phyloP scores from a whole-genome alignment of 495 filamentous ascomycete species.

The Penicilliopsis zonata region DNA sequence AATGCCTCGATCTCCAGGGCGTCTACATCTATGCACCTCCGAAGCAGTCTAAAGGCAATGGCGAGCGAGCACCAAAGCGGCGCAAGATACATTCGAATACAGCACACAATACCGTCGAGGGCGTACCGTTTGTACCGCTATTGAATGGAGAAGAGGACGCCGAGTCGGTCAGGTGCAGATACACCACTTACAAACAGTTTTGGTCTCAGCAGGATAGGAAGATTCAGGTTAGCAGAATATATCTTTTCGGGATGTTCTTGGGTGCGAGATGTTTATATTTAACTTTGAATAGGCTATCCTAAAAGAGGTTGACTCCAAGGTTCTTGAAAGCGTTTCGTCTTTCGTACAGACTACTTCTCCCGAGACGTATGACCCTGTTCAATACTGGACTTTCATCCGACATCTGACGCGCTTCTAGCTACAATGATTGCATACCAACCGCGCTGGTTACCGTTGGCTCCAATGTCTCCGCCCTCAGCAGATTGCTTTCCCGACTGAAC shows the following conservation, averaged over 20 bases:
- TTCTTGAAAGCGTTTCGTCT: slow-evolving; percentile 52
- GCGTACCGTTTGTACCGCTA: slow-evolving; percentile 43
- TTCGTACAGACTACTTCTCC: slow-evolving; percentile 48
- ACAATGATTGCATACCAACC: slow-evolving; percentile 51
- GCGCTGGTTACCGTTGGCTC: slow-evolving; percentile 76
- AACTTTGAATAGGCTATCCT: slow-evolving; percentile 28
- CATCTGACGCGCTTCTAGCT: slow-evolving; percentile 20
- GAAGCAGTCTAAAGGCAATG: slow-evolving; percentile 18
- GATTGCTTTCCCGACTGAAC: slow-evolving; percentile 57
- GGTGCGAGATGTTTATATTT: no score
- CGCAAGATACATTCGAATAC: slow-evolving; percentile 37
- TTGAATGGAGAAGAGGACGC: slow-evolving; percentile 48
- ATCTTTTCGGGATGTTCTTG: no score
- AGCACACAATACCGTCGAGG: slow-evolving; percentile 5
- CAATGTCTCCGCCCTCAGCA: slow-evolving; percentile 67
- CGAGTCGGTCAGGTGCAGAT: slow-evolving; percentile 39
- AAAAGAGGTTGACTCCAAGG: slow-evolving; percentile 35
- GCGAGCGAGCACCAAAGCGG: slow-evolving; percentile 49
- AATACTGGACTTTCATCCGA: slow-evolving; percentile 8
- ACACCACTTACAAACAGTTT: slow-evolving; percentile 47
- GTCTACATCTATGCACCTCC: slow-evolving; percentile 59
- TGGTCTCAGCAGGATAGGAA: slow-evolving; percentile 58
- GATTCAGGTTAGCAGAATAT: slow-evolving; percentile 46
- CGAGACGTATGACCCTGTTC: slow-evolving; percentile 16
- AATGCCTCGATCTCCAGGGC: slow-evolving; percentile 35